Percentiles rank a stretch among this genome's conserved stretches.
phyloP scores from a whole-genome alignment of 306 rosid species.

The Trifolium repens region DNA sequence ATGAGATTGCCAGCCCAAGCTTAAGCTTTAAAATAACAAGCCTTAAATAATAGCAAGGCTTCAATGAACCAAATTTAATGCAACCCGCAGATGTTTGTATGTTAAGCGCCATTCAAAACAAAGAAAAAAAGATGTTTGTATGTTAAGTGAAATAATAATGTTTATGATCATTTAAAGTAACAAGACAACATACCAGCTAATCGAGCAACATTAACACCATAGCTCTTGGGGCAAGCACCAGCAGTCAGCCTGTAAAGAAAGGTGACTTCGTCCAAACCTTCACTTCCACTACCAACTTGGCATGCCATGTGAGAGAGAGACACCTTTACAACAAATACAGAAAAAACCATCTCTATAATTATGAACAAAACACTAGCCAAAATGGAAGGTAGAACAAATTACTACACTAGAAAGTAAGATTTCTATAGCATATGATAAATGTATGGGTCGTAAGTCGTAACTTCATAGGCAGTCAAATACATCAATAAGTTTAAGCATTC shows the following conservation, averaged over 20 bases:
- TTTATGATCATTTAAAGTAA: conserved; percentile 3
- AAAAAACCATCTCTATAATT: conserved; percentile 29
- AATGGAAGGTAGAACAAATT: conserved; percentile 17
- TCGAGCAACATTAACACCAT: conserved; percentile 93
- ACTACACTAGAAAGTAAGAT: conserved; percentile 1
- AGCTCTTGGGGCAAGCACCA: conserved; percentile 98
- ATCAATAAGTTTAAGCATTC: conserved; percentile 1
- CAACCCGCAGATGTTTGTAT: conserved; percentile 11
- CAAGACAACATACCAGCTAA: conserved; percentile 71
- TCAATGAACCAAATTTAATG: conserved; percentile 30
- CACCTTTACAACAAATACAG: conserved; percentile 63
- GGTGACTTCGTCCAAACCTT: conserved; percentile 85
- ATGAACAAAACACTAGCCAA: conserved; percentile 40
- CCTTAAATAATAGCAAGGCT: neutral
- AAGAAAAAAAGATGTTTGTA: neutral
- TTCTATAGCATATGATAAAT: conserved; percentile 32
- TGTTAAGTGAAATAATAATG: conserved; percentile 16
- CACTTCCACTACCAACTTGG: conserved; percentile 75
- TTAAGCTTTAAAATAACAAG: conserved; percentile 19
- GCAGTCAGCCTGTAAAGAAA: conserved; percentile 83
- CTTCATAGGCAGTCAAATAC: conserved; percentile 7
- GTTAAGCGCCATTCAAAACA: neutral
- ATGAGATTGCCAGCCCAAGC: conserved; percentile 6
- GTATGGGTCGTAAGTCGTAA: conserved; percentile 12
- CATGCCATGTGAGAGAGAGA: conserved; percentile 92